A percentile compares a stretch with the other conserved stretches of the same genome.
Evolutionary conservation across 2,329 filamentous ascomycete species (phyloP).

Genomic region (Epicoccum nigrum): DNA sequence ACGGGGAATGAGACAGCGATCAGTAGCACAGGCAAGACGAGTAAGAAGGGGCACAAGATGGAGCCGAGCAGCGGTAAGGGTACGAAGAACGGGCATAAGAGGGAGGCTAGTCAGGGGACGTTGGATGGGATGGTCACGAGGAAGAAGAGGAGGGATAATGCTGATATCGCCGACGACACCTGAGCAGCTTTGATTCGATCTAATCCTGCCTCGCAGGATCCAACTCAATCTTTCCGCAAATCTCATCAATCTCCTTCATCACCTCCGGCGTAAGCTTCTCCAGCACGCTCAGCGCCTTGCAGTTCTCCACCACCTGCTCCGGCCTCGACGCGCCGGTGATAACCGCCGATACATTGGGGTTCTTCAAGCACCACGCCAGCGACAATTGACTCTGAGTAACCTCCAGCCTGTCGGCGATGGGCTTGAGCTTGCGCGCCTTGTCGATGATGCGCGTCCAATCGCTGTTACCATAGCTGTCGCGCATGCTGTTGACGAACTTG

Average conservation of each 20-base stretch:
- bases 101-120: constrained; percentile 61
- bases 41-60: constrained; percentile 60
- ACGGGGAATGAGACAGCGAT: constrained; percentile 57
- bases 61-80: constrained; percentile 2
- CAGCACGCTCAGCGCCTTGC: constrained; percentile 53
- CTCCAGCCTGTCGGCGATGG: constrained; percentile 68
- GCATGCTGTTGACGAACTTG: constrained; percentile 56
- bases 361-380: constrained; percentile 47
- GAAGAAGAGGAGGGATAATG: constrained; percentile 38
- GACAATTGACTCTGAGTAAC: constrained; percentile 56
- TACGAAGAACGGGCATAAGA: constrained; percentile 60
- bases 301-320: constrained; percentile 44
- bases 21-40: constrained; percentile 16
- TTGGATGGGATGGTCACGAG: constrained; percentile 39
- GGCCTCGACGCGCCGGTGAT: constrained; percentile 40
- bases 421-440: constrained; percentile 57
- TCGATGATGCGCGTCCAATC: constrained; percentile 63
- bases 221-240: constrained; percentile 25
- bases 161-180: constrained; percentile 23
- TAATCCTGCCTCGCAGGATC: constrained; percentile 8
- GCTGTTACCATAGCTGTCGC: constrained; percentile 53
- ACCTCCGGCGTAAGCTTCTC: constrained; percentile 52
- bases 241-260: constrained; percentile 51
- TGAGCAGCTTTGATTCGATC: background rate
- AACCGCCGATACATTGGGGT: constrained; percentile 36